Base-by-base conservation (phyloP, 352 stramenopile genomes). In the Phytophthora macrochlamydospora region DNA sequence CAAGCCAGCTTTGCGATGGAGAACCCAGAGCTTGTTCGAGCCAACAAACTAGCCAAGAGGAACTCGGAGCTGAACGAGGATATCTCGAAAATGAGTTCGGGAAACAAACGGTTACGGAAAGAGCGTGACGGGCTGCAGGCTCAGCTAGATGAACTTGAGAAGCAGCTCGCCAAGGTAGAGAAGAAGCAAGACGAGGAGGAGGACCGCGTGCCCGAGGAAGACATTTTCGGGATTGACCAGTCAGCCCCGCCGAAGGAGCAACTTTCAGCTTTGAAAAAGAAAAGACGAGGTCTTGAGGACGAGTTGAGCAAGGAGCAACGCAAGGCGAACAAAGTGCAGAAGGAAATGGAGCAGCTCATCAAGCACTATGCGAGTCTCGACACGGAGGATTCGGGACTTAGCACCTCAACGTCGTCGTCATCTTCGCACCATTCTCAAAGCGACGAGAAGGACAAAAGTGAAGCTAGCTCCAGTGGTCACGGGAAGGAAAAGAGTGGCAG, bases 341-440 rank as follows among this genome's bases (percentile, higher is more conserved):
- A 90, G 44, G 88, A 96, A 56, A 93, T 94, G 83, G 83, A 92
- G 44, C 87, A 94, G 67, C 80, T 94, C 44, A 92, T 85, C 51
- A 86, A 89, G 54, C 86, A 94, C 46, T 77, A 92, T 33, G 65
- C 75, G 13, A 82, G 67, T 53, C 67, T 78, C 33, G 67, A 59
- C 28, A 73, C 57, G 7, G 71, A 75, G 32, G 71, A 78, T 12
- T 28, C 62, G 18, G 84, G 75, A 9, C 51, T 93, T 11, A 72
- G 61, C 24, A 71, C 56, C 7, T 78, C 71, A 5, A 73, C 70
- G 18, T 81, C 76, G 30, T 81, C 74, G 14, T 74, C 75, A 3
- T 78, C 76, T 0, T 81, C 78, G n/a, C 78, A 71, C 3, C 65
- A 65, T 18, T 78, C 79, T 18, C 67, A 67, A 35, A 51, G 11